Conservation (phyloP, 371 early-diverging fungal species). For the Rhizomucor pusillus region DNA sequence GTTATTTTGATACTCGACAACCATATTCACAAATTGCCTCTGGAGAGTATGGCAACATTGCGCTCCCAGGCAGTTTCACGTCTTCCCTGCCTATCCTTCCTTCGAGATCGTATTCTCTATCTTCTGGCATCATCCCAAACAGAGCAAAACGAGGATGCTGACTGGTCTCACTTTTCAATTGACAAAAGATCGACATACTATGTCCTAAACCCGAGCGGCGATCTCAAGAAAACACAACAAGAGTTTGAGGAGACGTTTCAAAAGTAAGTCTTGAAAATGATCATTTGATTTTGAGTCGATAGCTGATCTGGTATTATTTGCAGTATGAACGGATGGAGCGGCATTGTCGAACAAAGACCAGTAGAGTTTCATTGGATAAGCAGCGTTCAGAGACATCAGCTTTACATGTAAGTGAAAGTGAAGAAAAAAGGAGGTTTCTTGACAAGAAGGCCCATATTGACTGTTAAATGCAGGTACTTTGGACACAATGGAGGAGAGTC, state of each 20-base stretch:
- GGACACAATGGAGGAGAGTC: conserved; percentile 97
- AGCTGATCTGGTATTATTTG: not conserved
- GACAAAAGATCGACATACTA: conserved; percentile 65
- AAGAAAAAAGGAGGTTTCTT: not conserved
- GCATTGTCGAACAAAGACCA: conserved; percentile 70
- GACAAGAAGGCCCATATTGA: not conserved
- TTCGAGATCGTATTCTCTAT: conserved; percentile 63
- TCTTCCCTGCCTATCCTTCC: conserved; percentile 73
- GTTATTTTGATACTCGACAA: conserved; percentile 83
- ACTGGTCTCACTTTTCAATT: conserved; percentile 43
- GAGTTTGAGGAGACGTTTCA: conserved; percentile 64
- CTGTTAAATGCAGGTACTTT: conserved; percentile 71
- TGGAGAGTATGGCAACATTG: conserved; percentile 80
- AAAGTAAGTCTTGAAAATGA: conserved; percentile 25
- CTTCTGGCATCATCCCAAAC: conserved; percentile 13
- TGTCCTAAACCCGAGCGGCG: conserved; percentile 87
- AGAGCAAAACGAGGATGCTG: conserved; percentile 11
- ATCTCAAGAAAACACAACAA: conserved; percentile 78
- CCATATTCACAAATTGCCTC: conserved; percentile 76
- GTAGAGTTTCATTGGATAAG: conserved; percentile 60
- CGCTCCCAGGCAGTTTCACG: conserved; percentile 74
- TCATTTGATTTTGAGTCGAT: not conserved
- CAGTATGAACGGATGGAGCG: conserved; percentile 61
- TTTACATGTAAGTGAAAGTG: too few relatives aligned
- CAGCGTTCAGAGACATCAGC: conserved; percentile 30